Conservation (phyloP, 2,329 filamentous ascomycete species). For the Sphaerulina populicola region DNA sequence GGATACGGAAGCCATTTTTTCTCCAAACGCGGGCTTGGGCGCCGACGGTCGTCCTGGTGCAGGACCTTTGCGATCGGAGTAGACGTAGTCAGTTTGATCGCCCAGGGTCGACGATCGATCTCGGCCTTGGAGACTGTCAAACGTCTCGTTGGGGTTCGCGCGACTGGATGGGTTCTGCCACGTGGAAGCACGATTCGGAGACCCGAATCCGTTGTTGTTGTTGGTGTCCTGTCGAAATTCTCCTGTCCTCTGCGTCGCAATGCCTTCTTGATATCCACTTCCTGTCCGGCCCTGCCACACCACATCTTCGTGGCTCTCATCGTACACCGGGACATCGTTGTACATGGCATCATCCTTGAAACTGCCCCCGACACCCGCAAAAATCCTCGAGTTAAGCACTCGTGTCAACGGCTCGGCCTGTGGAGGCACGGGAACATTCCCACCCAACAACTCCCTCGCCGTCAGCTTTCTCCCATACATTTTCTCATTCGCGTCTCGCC, state of each 20-base stretch:
- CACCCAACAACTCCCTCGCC: conserved; percentile 71
- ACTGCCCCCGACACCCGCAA: conserved; percentile 55
- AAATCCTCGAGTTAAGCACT: conserved; percentile 75
- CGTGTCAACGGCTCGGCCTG: conserved; percentile 76
- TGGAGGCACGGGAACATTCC: conserved; percentile 66
- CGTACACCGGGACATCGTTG: conserved; percentile 88
- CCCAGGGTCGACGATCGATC: conserved; percentile 34
- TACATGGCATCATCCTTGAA: conserved; percentile 58
- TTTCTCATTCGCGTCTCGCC: conserved; percentile 94
- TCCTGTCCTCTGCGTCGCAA: conserved; percentile 44
- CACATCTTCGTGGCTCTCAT: conserved; percentile 70
- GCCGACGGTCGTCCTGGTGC: conserved; percentile 73
- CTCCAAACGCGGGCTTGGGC: conserved; percentile 76
- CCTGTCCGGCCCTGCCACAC: conserved; percentile 73
- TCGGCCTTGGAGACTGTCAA: conserved; percentile 35
- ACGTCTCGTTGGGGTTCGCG: conserved; percentile 44
- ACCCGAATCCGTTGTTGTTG: conserved; percentile 34
- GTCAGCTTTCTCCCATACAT: conserved; percentile 79
- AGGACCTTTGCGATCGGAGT: conserved; percentile 43
- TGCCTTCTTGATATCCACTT: conserved; percentile 60
- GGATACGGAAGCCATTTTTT: conserved; percentile 54
- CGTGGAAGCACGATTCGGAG: conserved; percentile 56
- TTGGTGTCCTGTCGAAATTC: conserved; percentile 32
- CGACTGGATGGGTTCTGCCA: conserved; percentile 70
- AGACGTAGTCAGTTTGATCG: conserved; percentile 45